phyloP scores from a whole-genome alignment of 1,284 basidiomycete species.

The Moesziomyces sp. region DNA sequence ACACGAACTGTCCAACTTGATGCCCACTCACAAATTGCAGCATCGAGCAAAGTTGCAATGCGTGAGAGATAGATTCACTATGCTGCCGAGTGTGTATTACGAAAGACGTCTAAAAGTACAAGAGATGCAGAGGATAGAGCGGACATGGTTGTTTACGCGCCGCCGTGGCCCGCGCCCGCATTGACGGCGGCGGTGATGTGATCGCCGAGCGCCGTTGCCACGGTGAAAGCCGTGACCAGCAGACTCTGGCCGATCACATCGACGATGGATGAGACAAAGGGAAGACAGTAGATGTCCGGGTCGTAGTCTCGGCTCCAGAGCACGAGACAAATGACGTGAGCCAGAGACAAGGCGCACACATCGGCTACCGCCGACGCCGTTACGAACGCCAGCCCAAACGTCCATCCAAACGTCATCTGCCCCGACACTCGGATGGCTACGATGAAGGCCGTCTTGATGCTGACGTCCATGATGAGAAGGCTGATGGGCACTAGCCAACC shows the following conservation, averaged over 20 bases:
- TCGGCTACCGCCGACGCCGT: slow-evolving; percentile 19
- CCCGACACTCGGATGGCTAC: slow-evolving; percentile 41
- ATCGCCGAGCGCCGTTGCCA: slow-evolving; percentile 68
- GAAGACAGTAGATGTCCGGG: slow-evolving; percentile 87
- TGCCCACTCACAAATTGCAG: too few species aligned
- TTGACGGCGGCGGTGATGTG: slow-evolving; percentile 45
- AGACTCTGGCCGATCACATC: slow-evolving; percentile 90
- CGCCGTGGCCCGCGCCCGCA: slow-evolving; percentile 51
- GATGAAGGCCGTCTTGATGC: slow-evolving; percentile 55
- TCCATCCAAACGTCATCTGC: slow-evolving; percentile 58
- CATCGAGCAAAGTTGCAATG: too few species aligned
- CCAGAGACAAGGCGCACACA: slow-evolving; percentile 76
- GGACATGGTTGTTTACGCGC: slow-evolving; percentile 7
- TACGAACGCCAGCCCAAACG: slow-evolving; percentile 50
- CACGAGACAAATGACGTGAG: slow-evolving; percentile 78
- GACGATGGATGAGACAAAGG: slow-evolving; percentile 87
- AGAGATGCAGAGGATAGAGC: background rate
- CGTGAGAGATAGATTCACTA: too few species aligned
- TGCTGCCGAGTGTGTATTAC: background rate
- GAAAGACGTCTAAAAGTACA: slow-evolving; percentile 23
- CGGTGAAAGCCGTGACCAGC: slow-evolving; percentile 72
- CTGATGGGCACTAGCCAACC: slow-evolving; percentile 60
- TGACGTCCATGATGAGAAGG: slow-evolving; percentile 50
- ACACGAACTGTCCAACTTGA: too few species aligned
- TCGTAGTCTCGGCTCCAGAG: slow-evolving; percentile 86